phyloP scores from a whole-genome alignment of 805 yeast species.

The Nakazawaea sp. region DNA sequence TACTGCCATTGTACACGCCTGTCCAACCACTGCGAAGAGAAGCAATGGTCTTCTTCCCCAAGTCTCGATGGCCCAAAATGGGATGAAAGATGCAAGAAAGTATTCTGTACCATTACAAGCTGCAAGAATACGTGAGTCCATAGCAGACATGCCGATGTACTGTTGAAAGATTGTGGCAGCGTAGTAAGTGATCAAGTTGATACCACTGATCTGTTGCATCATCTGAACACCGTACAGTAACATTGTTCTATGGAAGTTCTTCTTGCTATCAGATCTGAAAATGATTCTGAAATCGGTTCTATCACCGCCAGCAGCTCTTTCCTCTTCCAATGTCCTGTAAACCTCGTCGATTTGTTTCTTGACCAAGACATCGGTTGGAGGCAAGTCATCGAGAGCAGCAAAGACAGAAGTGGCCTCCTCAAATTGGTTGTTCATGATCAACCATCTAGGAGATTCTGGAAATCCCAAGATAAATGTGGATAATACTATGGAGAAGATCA shows the following conservation, averaged over 20 bases:
- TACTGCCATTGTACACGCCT: slow-evolving; percentile 35
- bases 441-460: slow-evolving; percentile 56
- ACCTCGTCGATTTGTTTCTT: slow-evolving; percentile 16
- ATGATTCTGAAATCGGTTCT: slow-evolving; percentile 21
- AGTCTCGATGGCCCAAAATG: slow-evolving; percentile 37
- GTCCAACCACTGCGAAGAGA: slow-evolving; percentile 27
- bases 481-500: slow-evolving; percentile 27
- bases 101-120: slow-evolving; percentile 36
- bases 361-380: slow-evolving; percentile 13
- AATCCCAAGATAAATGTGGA: slow-evolving; percentile 17
- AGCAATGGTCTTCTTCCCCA: slow-evolving; percentile 34
- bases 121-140: slow-evolving; percentile 35
- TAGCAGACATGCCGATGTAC: slow-evolving; percentile 36
- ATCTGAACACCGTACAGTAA: slow-evolving; percentile 37
- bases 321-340: slow-evolving; percentile 14
- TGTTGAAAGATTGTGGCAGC: slow-evolving; percentile 48
- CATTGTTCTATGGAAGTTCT: slow-evolving; percentile 41
- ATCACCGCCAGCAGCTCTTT: slow-evolving; percentile 13
- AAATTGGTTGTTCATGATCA: slow-evolving; percentile 32
- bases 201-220: slow-evolving; percentile 47
- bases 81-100: slow-evolving; percentile 28
- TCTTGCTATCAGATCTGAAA: slow-evolving; percentile 32
- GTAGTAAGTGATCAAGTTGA: slow-evolving; percentile 51
- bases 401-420: slow-evolving; percentile 33
- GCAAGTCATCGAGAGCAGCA: slow-evolving; percentile 29